Evolutionary conservation across 306 rosid species (phyloP).

Genomic region (Cucumis cinereus): DNA sequence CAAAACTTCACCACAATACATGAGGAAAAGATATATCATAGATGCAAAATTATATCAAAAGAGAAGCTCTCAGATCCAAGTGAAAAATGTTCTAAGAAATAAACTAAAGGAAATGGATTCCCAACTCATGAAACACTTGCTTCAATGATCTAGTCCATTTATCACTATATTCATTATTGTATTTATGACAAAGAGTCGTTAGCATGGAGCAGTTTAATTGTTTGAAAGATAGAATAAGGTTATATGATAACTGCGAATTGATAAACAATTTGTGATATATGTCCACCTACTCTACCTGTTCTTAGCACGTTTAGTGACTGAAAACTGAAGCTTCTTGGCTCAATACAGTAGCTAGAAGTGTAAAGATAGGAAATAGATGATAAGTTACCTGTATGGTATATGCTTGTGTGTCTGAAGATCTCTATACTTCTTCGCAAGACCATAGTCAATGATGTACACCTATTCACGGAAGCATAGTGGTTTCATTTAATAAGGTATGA

Average conservation of each 20-base stretch:
- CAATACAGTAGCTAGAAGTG: neutral
- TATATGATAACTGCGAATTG: neutral
- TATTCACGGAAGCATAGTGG: constrained; percentile 15
- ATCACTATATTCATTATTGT: neutral
- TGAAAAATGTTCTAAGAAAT: neutral
- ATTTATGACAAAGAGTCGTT: neutral
- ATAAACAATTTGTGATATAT: neutral
- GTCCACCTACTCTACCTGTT: neutral
- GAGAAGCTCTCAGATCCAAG: neutral
- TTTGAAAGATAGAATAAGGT: neutral
- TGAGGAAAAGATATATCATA: neutral
- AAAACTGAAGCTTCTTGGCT: neutral
- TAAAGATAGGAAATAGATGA: neutral
- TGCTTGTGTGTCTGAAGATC: constrained; percentile 56
- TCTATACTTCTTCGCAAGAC: constrained; percentile 68
- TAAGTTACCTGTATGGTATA: constrained; percentile 65
- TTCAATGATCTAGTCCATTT: neutral
- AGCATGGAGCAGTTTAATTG: neutral
- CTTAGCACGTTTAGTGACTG: neutral
- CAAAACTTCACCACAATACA: neutral
- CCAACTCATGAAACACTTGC: neutral
- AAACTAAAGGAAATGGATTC: neutral
- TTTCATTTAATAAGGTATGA: constrained; percentile 4
- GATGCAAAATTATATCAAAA: constrained; percentile 1
- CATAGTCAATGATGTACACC: constrained; percentile 77